These are phyloP conservation scores for Paraphaeosphaeria minitans DNA, from an alignment of 2,329 filamentous ascomycete species.

Conservation along the genomic window DNA sequence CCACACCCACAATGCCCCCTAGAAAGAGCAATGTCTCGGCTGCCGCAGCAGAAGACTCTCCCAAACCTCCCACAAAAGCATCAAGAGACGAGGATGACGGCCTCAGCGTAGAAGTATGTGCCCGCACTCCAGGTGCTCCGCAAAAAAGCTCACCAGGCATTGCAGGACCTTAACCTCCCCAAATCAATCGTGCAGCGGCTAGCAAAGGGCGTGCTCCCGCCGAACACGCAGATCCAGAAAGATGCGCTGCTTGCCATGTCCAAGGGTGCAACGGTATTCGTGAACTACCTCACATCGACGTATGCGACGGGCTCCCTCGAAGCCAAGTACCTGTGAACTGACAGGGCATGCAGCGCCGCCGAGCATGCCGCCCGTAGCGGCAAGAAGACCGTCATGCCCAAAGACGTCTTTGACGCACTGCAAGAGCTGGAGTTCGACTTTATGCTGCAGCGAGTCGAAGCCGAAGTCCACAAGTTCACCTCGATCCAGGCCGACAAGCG, in stretches of 20 bases:
- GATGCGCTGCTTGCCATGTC: constrained; percentile 80
- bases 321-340: neutral
- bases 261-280: constrained; percentile 82
- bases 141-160: constrained; percentile 11
- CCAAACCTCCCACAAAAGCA: constrained; percentile 27
- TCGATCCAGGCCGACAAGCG: constrained; percentile 75
- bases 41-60: constrained; percentile 36
- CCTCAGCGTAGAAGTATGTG: constrained; percentile 51
- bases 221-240: constrained; percentile 82
- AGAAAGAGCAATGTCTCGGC: constrained; percentile 54
- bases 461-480: constrained; percentile 78
- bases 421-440: constrained; percentile 75
- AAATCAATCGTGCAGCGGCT: constrained; percentile 81
- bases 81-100: constrained; percentile 49
- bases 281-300: constrained; percentile 78
- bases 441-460: constrained; percentile 74
- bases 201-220: constrained; percentile 77
- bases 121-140: neutral
- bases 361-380: constrained; percentile 68
- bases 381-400: constrained; percentile 78
- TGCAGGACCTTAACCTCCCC: constrained; percentile 70
- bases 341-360: constrained; percentile 64
- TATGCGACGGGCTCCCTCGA: constrained; percentile 50
- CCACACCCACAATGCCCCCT: constrained; percentile 48
- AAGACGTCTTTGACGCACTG: constrained; percentile 76